Conservation (phyloP, 805 yeast species). For the Metschnikowia cubensis region DNA sequence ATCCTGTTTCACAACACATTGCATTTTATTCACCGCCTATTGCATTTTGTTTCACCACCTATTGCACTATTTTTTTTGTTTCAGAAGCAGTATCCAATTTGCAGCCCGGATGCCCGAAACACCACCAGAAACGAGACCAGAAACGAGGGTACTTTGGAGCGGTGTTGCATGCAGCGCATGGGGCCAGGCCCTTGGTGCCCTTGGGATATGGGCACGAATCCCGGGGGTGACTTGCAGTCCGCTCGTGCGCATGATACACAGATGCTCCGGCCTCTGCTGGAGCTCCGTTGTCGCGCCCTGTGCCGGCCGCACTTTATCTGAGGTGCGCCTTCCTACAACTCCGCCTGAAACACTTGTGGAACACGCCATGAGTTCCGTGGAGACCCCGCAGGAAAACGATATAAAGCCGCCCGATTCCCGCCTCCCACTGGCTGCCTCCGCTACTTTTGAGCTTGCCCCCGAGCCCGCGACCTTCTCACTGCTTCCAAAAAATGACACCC, state of each 20-base stretch:
- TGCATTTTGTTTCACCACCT: no score
- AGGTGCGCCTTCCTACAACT: constrained; percentile 1
- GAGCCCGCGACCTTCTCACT: neutral
- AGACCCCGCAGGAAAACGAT: neutral
- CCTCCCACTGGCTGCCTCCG: neutral
- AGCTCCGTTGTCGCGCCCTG: constrained; percentile 3
- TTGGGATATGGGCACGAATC: neutral
- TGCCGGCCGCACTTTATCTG: constrained; percentile 4
- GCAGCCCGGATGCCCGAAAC: no score
- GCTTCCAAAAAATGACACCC: neutral
- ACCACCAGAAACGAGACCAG: neutral
- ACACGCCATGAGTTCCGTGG: constrained; percentile 2
- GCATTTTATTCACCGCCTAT: no score
- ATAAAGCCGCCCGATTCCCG: neutral
- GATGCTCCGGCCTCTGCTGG: neutral
- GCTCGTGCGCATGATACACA: neutral
- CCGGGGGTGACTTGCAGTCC: neutral
- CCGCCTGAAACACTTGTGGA: constrained; percentile 2
- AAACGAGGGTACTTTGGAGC: neutral
- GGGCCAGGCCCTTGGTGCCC: neutral
- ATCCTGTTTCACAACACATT: no score
- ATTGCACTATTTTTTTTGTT: no score
- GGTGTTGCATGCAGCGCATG: neutral
- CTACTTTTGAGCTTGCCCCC: no score
- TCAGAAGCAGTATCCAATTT: neutral